Evolutionary conservation across 352 stramenopile species (phyloP).

Genomic region (Peronospora belbahrii): DNA sequence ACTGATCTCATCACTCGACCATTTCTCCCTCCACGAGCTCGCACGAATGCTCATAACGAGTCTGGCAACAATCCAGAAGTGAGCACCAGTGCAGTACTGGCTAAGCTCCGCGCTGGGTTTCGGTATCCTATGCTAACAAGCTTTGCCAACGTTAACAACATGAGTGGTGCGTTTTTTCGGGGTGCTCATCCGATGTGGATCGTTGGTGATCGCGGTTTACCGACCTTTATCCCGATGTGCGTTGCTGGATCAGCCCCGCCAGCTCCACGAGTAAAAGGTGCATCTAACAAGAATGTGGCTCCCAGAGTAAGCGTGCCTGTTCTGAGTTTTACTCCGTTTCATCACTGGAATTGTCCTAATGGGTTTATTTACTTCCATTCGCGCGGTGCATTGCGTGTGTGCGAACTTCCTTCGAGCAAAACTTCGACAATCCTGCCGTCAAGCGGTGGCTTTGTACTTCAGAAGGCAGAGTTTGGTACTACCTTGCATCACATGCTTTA

Average conservation of each 20-base stretch:
- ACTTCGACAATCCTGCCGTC: conserved; percentile 61
- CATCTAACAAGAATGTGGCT: conserved; percentile 12
- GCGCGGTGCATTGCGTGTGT: conserved; percentile 64
- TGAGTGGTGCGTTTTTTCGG: conserved; percentile 81
- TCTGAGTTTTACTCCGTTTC: conserved; percentile 82
- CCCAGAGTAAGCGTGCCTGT: conserved; percentile 61
- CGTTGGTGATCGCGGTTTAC: conserved; percentile 52
- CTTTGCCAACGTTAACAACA: conserved; percentile 80
- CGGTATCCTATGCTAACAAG: conserved; percentile 81
- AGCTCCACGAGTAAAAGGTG: conserved; percentile 13
- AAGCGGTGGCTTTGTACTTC: conserved; percentile 67
- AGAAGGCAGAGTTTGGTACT: conserved; percentile 66
- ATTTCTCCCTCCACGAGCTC: conserved; percentile 54
- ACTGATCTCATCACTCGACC: conserved; percentile 75
- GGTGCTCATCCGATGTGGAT: conserved; percentile 82
- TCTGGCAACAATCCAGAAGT: conserved; percentile 41
- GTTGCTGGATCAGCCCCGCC: conserved; percentile 30
- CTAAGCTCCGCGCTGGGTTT: conserved; percentile 70
- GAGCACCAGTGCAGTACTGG: conserved; percentile 59
- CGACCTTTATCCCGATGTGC: conserved; percentile 70
- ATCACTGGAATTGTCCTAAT: conserved; percentile 85
- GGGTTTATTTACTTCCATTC: conserved; percentile 88
- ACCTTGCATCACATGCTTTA: conserved; percentile 82
- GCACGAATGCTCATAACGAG: conserved; percentile 41
- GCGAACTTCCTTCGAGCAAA: conserved; percentile 69